phyloP scores from a whole-genome alignment of 495 filamentous ascomycete genomes.

The Neurospora sp. region DNA sequence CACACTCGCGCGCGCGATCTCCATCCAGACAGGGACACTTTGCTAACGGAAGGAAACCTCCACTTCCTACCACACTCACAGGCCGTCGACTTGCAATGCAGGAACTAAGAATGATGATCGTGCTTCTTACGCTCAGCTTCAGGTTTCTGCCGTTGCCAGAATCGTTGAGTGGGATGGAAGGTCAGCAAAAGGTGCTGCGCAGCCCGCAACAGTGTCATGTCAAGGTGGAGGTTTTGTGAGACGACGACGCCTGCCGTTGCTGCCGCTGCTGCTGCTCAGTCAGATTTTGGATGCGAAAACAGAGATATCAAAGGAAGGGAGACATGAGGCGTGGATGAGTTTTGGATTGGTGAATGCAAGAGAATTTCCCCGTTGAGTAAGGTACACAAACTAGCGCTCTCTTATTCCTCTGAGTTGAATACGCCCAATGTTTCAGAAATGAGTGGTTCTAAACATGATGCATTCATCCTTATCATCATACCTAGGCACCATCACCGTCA shows the following conservation, averaged over 20 bases:
- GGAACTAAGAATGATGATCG: conserved; percentile 18
- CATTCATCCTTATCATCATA: background rate
- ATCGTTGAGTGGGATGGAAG: background rate
- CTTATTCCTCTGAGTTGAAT: background rate
- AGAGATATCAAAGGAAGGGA: background rate
- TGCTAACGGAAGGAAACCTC: background rate
- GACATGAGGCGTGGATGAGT: background rate
- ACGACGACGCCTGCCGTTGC: background rate
- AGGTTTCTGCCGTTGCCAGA: conserved; percentile 18
- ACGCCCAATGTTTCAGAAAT: background rate
- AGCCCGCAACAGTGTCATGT: background rate
- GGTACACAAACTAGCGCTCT: background rate
- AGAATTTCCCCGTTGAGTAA: background rate
- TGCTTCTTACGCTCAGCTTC: conserved; percentile 15
- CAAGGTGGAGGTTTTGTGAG: background rate
- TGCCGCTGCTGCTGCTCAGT: background rate
- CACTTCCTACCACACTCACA: background rate
- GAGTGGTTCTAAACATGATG: background rate
- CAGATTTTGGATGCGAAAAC: background rate
- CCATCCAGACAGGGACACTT: background rate
- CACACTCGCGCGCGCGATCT: background rate
- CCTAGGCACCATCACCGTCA: background rate
- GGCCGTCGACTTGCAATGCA: conserved; percentile 17
- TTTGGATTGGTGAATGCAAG: background rate
- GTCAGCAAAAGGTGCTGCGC: background rate